Percentiles rank a stretch among this genome's conserved stretches.
Evolutionary conservation across 768 basidiomycete genomes (phyloP).

Genomic region (Auriscalpium vulgare): DNA sequence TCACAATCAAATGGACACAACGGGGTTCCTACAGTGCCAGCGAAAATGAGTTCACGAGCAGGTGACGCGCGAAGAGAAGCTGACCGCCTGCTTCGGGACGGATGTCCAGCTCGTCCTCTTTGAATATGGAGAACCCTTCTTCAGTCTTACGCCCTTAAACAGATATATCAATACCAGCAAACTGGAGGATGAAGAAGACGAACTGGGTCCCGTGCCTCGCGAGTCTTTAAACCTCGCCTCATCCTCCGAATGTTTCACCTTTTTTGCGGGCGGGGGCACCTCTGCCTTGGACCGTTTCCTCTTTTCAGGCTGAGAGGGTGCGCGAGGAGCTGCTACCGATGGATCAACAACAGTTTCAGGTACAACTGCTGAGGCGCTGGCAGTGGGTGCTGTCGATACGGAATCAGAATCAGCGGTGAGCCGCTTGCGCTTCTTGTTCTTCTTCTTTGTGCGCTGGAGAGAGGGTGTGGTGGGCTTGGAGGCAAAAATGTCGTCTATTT

Average conservation of each 20-base stretch:
- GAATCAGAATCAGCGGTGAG: conserved; percentile 13
- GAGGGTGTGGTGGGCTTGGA: conserved; percentile 20
- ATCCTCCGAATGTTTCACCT: conserved; percentile 24
- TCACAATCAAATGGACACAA: conserved; percentile 86
- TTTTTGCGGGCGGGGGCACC: conserved; percentile 12
- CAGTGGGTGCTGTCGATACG: conserved; percentile 11
- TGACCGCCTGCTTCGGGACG: conserved; percentile 63
- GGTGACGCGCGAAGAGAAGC: conserved; percentile 16
- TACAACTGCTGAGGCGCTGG: conserved; percentile 18
- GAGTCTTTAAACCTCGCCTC: conserved; percentile 63
- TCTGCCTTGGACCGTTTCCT: conserved; percentile 26
- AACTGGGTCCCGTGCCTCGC: conserved; percentile 63
- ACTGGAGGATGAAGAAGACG: conserved; percentile 22
- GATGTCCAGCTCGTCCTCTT: conserved; percentile 78
- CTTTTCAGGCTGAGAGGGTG: background rate
- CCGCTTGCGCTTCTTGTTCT: conserved; percentile 36
- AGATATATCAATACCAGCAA: conserved; percentile 1
- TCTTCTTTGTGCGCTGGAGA: conserved; percentile 27
- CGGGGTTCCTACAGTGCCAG: conserved; percentile 52
- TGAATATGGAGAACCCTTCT: conserved; percentile 74
- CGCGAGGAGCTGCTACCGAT: conserved; percentile 29
- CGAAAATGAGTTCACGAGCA: conserved; percentile 13
- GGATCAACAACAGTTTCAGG: conserved; percentile 65
- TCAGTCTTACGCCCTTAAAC: conserved; percentile 63
- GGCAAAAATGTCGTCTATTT: conserved; percentile 84